A percentile compares a stretch with the other conserved stretches of the same genome.
Evolutionary conservation across 2,329 filamentous ascomycete species (phyloP).

Genomic region (Boeremia lycopersici): DNA sequence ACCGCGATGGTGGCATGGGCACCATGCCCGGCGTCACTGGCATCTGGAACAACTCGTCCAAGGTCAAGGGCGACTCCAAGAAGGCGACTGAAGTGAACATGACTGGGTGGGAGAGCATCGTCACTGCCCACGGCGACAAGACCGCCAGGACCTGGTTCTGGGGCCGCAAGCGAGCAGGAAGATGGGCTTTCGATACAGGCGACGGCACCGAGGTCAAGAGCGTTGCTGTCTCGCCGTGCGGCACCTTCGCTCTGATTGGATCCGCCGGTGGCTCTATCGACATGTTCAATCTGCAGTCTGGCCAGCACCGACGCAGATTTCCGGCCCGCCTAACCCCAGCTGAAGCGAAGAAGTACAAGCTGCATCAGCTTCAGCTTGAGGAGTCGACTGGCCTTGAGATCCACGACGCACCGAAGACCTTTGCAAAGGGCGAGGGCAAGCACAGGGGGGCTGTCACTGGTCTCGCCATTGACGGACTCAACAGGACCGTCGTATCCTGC

Average conservation of each 20-base stretch:
- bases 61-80: slow-evolving; percentile 65
- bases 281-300: slow-evolving; percentile 97
- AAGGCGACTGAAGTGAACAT: slow-evolving; percentile 75
- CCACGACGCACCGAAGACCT: slow-evolving; percentile 41
- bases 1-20: slow-evolving; percentile 93
- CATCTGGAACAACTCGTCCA: slow-evolving; percentile 79
- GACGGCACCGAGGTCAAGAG: slow-evolving; percentile 82
- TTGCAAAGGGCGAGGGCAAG: slow-evolving; percentile 64
- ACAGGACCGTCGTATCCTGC: slow-evolving; percentile 83
- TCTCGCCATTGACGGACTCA: slow-evolving; percentile 85
- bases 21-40: slow-evolving; percentile 76
- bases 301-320: slow-evolving; percentile 84
- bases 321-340: slow-evolving; percentile 77
- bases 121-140: slow-evolving; percentile 88
- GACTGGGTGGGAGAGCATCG: slow-evolving; percentile 96
- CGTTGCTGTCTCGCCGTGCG: slow-evolving; percentile 87
- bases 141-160: slow-evolving; percentile 97
- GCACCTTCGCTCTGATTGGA: slow-evolving; percentile 90
- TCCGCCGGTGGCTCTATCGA: slow-evolving; percentile 83
- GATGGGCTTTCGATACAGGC: slow-evolving; percentile 89
- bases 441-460: slow-evolving; percentile 86
- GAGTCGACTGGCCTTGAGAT: slow-evolving; percentile 37
- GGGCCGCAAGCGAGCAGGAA: slow-evolving; percentile 89
- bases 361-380: slow-evolving; percentile 64
- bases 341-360: slow-evolving; percentile 78